phyloP scores from a whole-genome alignment of 2,329 filamentous ascomycete species.

The Pseudogymnoascus sp. region DNA sequence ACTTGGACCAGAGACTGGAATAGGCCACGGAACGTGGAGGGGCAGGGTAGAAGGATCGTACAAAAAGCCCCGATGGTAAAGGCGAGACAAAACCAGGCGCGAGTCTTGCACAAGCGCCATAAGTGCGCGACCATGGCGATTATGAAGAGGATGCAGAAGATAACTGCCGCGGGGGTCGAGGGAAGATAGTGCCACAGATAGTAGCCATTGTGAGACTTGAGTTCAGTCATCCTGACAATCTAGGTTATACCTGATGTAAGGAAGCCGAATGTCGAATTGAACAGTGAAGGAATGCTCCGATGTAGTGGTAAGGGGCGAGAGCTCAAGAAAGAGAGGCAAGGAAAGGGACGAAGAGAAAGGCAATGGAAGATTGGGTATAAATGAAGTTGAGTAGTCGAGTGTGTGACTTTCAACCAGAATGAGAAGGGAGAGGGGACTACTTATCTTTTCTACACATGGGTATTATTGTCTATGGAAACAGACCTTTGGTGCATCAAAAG shows the following conservation, averaged over 20 bases:
- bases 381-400: neutral
- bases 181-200: slow-evolving; percentile 42
- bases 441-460: neutral
- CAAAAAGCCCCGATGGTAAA: slow-evolving; percentile 34
- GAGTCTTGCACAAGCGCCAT: slow-evolving; percentile 26
- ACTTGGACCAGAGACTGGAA: neutral
- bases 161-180: slow-evolving; percentile 35
- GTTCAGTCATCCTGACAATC: neutral
- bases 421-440: neutral
- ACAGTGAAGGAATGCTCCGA: neutral
- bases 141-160: slow-evolving; percentile 33
- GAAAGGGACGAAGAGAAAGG: neutral
- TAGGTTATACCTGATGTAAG: neutral
- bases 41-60: slow-evolving; percentile 22
- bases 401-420: neutral
- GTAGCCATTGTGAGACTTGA: slow-evolving; percentile 19
- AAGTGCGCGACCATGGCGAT: slow-evolving; percentile 22
- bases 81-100: slow-evolving; percentile 29
- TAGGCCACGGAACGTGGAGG: slow-evolving; percentile 13
- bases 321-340: neutral
- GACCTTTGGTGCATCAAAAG: neutral
- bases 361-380: neutral
- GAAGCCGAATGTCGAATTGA: neutral
- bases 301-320: neutral
- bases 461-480: neutral